Base-by-base conservation (phyloP, 2,329 filamentous ascomycete genomes). In the Ophiostoma fasciatum region DNA sequence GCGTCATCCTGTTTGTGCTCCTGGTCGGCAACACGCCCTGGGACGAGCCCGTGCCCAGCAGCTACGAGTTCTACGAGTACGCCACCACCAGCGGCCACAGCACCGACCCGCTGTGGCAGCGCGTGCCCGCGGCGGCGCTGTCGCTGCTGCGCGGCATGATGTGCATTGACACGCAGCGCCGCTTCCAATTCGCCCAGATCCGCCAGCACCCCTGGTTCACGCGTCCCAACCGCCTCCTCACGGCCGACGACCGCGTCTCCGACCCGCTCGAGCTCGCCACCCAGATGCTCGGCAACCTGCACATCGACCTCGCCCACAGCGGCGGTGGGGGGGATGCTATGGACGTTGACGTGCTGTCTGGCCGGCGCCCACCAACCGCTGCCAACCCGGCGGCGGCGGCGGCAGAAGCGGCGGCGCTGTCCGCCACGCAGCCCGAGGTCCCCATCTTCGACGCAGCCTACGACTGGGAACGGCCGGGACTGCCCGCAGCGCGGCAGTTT, bases 1-100 rank as follows among this genome's bases (percentile, higher is more conserved):
- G 90, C 23, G 85, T 98, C 36, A 92, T 98, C n/a, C 65, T 98
- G 4, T 98, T 98, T 51, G 90, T 96, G 25, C 64, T 98, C 4
- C 64, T 98, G 4, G 85, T 93, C 1, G 90, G 90, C 9, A 98
- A 98, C 53, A 98, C 90, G 2, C 90, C 90, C 0, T 98, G 90
- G 90, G 90, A 96, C 51, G 82, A 90, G 52, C 90, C 90, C 0
- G 88, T 85, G 3, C 62, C 71, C 39, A 38, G 37, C 12, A 94
- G 84, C 53, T 93, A 82, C 64, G 90, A 98, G 58, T 98, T 82
- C 48, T 73, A 81, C 48, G 85, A 94, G 56, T 98, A 93, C 53
- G 64, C 82, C 28, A 71, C 74, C 40, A 83, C 75, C 2, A 77
- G 78, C 35, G 83, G 85, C n/a, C 74, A 77, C 44, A 88, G 82